A percentile compares a stretch with the other conserved stretches of the same genome.
These are phyloP conservation scores for Coemansia sp. DNA, from an alignment of 192 early-diverging fungal species.

Conservation along the genomic window DNA sequence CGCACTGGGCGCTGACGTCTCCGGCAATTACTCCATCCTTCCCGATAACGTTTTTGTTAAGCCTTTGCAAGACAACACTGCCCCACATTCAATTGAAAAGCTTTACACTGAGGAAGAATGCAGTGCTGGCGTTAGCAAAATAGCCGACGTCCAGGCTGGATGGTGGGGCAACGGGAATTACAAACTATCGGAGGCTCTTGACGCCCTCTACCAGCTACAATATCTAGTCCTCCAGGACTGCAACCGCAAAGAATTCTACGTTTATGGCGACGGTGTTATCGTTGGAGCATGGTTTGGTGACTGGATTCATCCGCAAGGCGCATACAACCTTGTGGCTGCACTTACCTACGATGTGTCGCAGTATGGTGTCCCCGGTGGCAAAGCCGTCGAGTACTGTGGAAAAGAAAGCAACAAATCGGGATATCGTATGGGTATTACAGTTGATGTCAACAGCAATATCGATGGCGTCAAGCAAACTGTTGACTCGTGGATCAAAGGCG, in stretches of 20 bases:
- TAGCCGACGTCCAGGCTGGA: background rate
- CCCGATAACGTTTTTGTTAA: background rate
- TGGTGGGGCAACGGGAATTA: constrained; percentile 6
- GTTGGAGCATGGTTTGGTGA: constrained; percentile 2
- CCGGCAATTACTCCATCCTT: background rate
- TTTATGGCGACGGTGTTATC: background rate
- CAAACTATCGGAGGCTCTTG: background rate
- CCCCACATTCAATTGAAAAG: background rate
- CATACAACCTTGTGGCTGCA: background rate
- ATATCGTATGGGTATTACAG: background rate
- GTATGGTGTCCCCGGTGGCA: background rate
- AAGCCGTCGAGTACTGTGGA: constrained; percentile 1
- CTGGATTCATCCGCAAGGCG: background rate
- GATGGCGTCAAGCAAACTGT: background rate
- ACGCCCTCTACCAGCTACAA: background rate
- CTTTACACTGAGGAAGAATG: background rate
- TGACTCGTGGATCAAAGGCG: background rate
- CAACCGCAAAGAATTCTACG: constrained; percentile 1
- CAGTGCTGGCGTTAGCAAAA: background rate
- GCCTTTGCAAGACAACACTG: background rate
- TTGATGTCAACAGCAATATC: constrained; percentile 1
- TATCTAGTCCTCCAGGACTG: background rate
- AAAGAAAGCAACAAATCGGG: background rate
- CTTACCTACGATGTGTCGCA: background rate
- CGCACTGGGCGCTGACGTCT: background rate